These are phyloP conservation scores for Arthrinium phaeospermum DNA, from an alignment of 2,329 filamentous ascomycete genomes.

Conservation along the genomic window DNA sequence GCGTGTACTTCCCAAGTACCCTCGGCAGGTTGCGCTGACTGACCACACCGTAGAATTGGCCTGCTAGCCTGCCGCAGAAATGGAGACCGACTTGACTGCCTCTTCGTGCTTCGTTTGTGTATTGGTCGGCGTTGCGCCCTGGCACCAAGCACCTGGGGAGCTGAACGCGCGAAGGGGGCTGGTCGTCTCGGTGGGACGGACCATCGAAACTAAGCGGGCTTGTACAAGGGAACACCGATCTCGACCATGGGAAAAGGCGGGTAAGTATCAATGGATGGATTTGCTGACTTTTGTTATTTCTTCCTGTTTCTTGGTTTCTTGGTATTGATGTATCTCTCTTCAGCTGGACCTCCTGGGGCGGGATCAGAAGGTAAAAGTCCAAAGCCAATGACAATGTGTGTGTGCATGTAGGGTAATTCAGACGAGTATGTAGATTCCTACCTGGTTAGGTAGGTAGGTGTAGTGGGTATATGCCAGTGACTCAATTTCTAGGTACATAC, in stretches of 20 bases:
- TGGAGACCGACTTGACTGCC: background rate
- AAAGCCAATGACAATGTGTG: background rate
- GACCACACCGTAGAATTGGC: slow-evolving; percentile 2
- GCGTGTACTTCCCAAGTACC: background rate
- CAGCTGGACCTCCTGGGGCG: background rate
- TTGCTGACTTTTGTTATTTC: background rate
- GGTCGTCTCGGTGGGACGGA: background rate
- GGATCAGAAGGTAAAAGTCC: background rate
- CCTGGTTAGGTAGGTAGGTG: no score
- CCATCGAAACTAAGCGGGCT: background rate
- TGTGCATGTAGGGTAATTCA: background rate
- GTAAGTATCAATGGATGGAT: background rate
- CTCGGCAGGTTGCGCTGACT: background rate
- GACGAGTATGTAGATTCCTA: background rate
- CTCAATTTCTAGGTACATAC: background rate
- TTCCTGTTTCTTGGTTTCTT: background rate
- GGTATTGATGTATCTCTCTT: background rate
- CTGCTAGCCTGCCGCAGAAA: slow-evolving; percentile 10
- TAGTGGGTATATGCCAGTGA: background rate
- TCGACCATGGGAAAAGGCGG: slow-evolving; percentile 7
- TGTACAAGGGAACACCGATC: background rate
- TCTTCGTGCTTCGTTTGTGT: background rate
- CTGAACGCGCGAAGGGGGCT: background rate
- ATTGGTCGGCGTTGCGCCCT: background rate
- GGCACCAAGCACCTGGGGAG: background rate